Percentiles rank a stretch among this genome's conserved stretches.
Conservation (phyloP, 495 filamentous ascomycete genomes). For the Ascodesmis nigricans region DNA sequence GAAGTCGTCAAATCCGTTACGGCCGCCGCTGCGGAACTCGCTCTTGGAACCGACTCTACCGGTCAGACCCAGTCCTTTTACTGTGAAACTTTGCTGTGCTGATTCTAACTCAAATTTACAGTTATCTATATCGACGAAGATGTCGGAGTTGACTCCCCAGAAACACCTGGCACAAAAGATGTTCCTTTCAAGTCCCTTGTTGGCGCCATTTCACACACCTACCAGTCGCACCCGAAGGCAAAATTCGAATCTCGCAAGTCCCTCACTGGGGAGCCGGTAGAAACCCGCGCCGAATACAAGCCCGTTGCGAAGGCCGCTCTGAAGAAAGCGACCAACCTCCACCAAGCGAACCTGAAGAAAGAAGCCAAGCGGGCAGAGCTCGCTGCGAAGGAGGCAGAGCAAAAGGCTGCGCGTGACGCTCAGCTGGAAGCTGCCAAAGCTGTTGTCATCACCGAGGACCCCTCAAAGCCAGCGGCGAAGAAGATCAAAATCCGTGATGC, state of each 20-base stretch:
- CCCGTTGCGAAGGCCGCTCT: conserved; percentile 43
- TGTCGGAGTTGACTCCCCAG: conserved; percentile 34
- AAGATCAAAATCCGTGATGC: conserved; percentile 52
- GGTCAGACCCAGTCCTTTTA: no score
- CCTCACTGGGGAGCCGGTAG: conserved; percentile 31
- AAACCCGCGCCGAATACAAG: conserved; percentile 38
- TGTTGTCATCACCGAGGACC: conserved; percentile 59
- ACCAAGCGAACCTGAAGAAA: conserved; percentile 38
- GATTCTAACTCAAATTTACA: no score
- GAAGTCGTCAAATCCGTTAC: no score
- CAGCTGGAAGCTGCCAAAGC: conserved; percentile 53
- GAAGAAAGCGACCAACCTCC: conserved; percentile 44
- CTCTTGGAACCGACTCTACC: no score
- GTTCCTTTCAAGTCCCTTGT: conserved; percentile 47
- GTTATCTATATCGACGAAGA: conserved; percentile 48
- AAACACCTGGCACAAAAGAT: conserved; percentile 34
- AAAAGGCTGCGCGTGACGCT: conserved; percentile 28
- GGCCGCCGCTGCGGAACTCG: no score
- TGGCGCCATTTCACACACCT: conserved; percentile 37
- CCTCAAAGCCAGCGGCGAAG: conserved; percentile 52
- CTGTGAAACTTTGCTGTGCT: no score
- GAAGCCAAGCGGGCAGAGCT: conserved; percentile 29
- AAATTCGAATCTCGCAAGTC: conserved; percentile 44
- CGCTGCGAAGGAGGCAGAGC: conserved; percentile 34
- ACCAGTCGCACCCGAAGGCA: conserved; percentile 25